These are phyloP conservation scores for Stenogyne calaminthoides DNA, from an alignment of 305 asterid genomes.

Conservation along the genomic window DNA sequence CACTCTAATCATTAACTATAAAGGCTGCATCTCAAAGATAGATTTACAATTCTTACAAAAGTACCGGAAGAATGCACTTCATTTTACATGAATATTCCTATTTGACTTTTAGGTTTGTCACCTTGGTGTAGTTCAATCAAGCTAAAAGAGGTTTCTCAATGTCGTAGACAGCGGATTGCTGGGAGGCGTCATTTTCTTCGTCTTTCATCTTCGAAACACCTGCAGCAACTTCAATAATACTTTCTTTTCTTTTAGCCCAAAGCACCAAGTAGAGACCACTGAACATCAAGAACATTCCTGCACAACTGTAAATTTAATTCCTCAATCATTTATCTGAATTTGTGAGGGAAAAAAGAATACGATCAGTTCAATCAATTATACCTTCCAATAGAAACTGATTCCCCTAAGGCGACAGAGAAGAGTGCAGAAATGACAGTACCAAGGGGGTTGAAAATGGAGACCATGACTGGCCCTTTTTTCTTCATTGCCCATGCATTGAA, in stretches of 20 bases:
- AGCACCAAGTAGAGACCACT: slow-evolving; percentile 74
- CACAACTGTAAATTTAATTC: slow-evolving; percentile 46
- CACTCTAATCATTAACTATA: no score
- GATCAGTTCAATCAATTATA: slow-evolving; percentile 16
- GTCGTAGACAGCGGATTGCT: slow-evolving; percentile 46
- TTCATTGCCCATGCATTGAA: slow-evolving; percentile 91
- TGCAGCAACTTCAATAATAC: slow-evolving; percentile 35
- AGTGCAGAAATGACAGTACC: slow-evolving; percentile 69
- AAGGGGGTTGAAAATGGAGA: slow-evolving; percentile 79
- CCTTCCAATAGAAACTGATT: slow-evolving; percentile 71
- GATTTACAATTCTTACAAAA: no score
- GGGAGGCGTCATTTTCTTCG: slow-evolving; percentile 9
- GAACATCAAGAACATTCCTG: slow-evolving; percentile 85
- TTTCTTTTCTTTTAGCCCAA: slow-evolving; percentile 87
- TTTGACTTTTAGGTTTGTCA: no score
- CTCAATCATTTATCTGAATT: background rate
- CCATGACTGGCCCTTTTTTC: slow-evolving; percentile 90
- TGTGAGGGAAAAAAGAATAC: background rate
- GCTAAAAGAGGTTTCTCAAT: slow-evolving; percentile 77
- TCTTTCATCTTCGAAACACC: slow-evolving; percentile 20
- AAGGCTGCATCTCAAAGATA: no score
- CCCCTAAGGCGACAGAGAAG: slow-evolving; percentile 62
- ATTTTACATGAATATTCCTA: no score
- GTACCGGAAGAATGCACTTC: no score
- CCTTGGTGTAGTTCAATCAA: slow-evolving; percentile 34